These are phyloP conservation scores for Suillus ampliporus DNA, from an alignment of 768 basidiomycete species.

Conservation along the genomic window DNA sequence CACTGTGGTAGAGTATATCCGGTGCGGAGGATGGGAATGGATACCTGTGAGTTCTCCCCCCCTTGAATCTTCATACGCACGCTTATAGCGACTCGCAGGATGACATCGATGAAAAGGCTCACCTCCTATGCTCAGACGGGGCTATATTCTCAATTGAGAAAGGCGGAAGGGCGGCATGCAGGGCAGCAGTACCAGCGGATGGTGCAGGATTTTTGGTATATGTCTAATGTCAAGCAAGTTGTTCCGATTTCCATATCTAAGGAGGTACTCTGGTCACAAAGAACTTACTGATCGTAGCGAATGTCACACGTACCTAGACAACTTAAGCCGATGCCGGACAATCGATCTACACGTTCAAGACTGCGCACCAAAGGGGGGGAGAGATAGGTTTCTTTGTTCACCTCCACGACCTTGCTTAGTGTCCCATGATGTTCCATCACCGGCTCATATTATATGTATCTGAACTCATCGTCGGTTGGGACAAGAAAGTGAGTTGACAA, in stretches of 20 bases:
- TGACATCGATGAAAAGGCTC: slow-evolving; percentile 60
- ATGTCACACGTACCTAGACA: slow-evolving; percentile 64
- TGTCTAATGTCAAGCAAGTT: slow-evolving; percentile 34
- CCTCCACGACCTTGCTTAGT: slow-evolving; percentile 77
- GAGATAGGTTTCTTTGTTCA: slow-evolving; percentile 42
- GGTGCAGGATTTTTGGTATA: slow-evolving; percentile 54
- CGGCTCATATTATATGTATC: slow-evolving; percentile 64
- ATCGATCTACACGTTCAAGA: slow-evolving; percentile 56
- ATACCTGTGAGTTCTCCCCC: slow-evolving; percentile 60
- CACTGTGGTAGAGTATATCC: slow-evolving; percentile 75
- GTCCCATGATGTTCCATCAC: slow-evolving; percentile 84
- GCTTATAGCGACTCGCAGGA: slow-evolving; percentile 50
- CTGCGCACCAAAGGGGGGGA: not conserved
- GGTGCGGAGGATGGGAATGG: slow-evolving; percentile 89
- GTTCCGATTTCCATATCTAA: slow-evolving; percentile 14
- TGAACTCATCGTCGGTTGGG: not conserved
- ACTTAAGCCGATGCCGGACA: slow-evolving; percentile 69
- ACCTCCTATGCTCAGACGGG: slow-evolving; percentile 83
- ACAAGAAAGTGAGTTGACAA: slow-evolving; percentile 30
- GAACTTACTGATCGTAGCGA: slow-evolving; percentile 55
- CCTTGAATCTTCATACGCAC: slow-evolving; percentile 2
- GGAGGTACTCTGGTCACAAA: slow-evolving; percentile 33
- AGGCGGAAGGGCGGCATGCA: slow-evolving; percentile 63
- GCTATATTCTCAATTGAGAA: slow-evolving; percentile 64
- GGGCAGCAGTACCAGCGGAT: slow-evolving; percentile 41